A percentile compares a stretch with the other conserved stretches of the same genome.
Conservation (phyloP, 2,329 filamentous ascomycete genomes). For the Penicillium sp. region DNA sequence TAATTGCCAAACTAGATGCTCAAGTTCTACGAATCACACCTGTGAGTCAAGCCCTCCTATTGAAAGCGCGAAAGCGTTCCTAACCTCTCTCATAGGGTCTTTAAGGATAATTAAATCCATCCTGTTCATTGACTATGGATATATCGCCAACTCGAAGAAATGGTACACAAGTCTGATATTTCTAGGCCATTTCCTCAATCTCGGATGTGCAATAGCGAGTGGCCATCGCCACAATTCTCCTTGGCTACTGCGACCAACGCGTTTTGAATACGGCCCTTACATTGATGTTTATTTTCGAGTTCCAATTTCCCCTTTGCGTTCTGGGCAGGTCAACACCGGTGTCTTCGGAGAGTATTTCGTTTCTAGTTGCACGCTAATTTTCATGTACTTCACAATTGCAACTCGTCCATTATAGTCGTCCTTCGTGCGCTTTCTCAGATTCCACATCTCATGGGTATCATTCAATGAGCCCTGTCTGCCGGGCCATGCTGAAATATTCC, state of each 20-base stretch:
- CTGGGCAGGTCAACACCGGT: slow-evolving; percentile 1
- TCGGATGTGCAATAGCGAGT: not conserved
- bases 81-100: slow-evolving; percentile 26
- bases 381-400: not conserved
- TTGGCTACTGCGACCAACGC: not conserved
- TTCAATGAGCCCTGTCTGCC: slow-evolving; percentile 15
- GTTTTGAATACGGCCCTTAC: not conserved
- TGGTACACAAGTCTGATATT: not conserved
- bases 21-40: slow-evolving; percentile 42
- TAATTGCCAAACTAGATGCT: slow-evolving; percentile 35
- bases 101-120: slow-evolving; percentile 25
- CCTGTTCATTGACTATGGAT: not conserved
- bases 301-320: slow-evolving; percentile 3
- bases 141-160: not conserved
- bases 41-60: slow-evolving; percentile 29
- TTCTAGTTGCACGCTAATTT: slow-evolving; percentile 1
- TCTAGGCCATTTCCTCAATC: not conserved
- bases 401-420: not conserved
- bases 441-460: not conserved
- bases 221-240: not conserved
- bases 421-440: not conserved
- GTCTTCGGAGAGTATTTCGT: slow-evolving; percentile 3
- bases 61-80: not conserved
- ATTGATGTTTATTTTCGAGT: not conserved
- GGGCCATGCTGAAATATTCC: slow-evolving; percentile 30